These are phyloP conservation scores for Theobroma cacao DNA, from an alignment of 345 rosid species.

Conservation along the genomic window DNA sequence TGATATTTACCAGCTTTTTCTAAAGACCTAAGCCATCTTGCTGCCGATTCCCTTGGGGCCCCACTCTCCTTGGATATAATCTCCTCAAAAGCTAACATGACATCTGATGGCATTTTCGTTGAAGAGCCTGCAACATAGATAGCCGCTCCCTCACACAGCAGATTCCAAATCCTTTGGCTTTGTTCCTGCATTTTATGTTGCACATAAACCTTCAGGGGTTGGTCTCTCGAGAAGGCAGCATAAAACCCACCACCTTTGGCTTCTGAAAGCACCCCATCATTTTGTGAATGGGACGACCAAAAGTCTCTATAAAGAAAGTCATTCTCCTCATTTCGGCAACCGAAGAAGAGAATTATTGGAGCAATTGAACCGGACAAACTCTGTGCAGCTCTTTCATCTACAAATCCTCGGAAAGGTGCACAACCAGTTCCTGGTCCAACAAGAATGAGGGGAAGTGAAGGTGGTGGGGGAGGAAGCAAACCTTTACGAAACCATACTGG, in stretches of 20 bases:
- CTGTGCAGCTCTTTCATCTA: conserved; percentile 74
- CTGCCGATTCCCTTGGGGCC: conserved; percentile 55
- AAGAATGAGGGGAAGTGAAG: conserved; percentile 71
- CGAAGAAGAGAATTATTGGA: conserved; percentile 78
- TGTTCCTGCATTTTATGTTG: conserved; percentile 77
- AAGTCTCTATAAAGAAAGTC: conserved; percentile 78
- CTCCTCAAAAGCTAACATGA: conserved; percentile 72
- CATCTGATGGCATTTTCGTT: conserved; percentile 89
- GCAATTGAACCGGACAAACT: conserved; percentile 44
- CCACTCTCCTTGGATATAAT: conserved; percentile 60
- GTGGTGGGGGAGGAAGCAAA: conserved; percentile 68
- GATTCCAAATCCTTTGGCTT: conserved; percentile 57
- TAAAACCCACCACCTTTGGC: conserved; percentile 79
- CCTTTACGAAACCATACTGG: conserved; percentile 88
- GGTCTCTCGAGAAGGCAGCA: conserved; percentile 89
- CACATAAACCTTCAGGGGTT: conserved; percentile 83
- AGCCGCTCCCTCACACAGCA: conserved; percentile 60
- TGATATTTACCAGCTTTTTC: conserved; percentile 80
- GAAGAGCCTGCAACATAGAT: conserved; percentile 87
- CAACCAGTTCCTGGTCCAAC: conserved; percentile 98
- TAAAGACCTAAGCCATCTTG: conserved; percentile 55
- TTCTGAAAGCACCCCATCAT: conserved; percentile 64
- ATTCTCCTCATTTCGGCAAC: conserved; percentile 72
- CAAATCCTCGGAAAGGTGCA: conserved; percentile 91
- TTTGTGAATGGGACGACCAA: conserved; percentile 62